Evolutionary conservation across 805 yeast species (phyloP).

Genomic region (Priceomyces carsonii): DNA sequence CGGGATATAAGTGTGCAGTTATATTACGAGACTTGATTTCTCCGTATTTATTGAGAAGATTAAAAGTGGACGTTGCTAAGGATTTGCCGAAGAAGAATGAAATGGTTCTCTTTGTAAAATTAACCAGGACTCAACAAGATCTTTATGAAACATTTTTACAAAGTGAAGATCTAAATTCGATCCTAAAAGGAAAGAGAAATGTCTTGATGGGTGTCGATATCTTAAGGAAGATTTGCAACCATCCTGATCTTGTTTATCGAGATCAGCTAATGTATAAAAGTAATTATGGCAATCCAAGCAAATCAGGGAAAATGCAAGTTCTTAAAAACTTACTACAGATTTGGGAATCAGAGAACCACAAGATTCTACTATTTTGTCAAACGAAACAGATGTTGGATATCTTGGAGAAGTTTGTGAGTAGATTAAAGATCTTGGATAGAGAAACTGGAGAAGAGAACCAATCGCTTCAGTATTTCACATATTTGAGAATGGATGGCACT

Average conservation of each 20-base stretch:
- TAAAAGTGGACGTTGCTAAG: slow-evolving; percentile 92
- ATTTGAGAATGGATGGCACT: slow-evolving; percentile 91
- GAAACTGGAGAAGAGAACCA: slow-evolving; percentile 8
- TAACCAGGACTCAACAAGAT: slow-evolving; percentile 74
- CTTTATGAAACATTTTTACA: slow-evolving; percentile 73
- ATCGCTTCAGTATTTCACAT: slow-evolving; percentile 34
- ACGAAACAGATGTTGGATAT: slow-evolving; percentile 93
- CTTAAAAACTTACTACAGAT: slow-evolving; percentile 68
- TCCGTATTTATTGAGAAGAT: slow-evolving; percentile 83
- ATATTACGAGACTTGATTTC: slow-evolving; percentile 83
- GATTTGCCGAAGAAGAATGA: slow-evolving; percentile 93
- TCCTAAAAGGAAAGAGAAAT: slow-evolving; percentile 73
- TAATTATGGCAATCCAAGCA: slow-evolving; percentile 55
- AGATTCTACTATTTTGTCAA: slow-evolving; percentile 85
- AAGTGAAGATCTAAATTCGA: slow-evolving; percentile 73
- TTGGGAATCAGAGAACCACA: slow-evolving; percentile 78
- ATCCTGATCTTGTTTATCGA: slow-evolving; percentile 77
- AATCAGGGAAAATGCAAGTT: slow-evolving; percentile 92
- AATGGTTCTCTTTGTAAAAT: slow-evolving; percentile 87
- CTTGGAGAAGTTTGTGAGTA: slow-evolving; percentile 62
- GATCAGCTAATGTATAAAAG: slow-evolving; percentile 34
- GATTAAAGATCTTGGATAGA: slow-evolving; percentile 28
- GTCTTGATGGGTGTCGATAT: slow-evolving; percentile 89
- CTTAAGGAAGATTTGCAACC: slow-evolving; percentile 90
- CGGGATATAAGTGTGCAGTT: slow-evolving; percentile 95